phyloP scores from a whole-genome alignment of 2,329 filamentous ascomycete genomes.

The Clathrospora elynae region DNA sequence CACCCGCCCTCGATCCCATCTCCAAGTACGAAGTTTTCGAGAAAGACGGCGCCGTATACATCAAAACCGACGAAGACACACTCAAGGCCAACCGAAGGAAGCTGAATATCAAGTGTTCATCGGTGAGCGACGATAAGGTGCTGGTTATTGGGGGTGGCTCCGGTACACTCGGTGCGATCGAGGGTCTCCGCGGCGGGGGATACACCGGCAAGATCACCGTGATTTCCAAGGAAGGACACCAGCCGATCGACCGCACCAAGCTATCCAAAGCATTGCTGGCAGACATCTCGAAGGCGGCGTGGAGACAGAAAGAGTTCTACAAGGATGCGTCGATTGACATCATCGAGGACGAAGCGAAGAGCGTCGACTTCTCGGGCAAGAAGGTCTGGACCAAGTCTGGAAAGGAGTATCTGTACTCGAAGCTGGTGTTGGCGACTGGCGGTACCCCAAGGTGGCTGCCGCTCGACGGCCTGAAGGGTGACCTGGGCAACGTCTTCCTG shows the following conservation, averaged over 20 bases:
- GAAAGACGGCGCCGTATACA: constrained; percentile 81
- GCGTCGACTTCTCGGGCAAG: constrained; percentile 76
- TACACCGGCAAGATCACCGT: constrained; percentile 81
- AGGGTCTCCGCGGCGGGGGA: constrained; percentile 80
- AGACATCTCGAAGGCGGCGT: constrained; percentile 77
- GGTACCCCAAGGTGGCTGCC: constrained; percentile 77
- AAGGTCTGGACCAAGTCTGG: constrained; percentile 76
- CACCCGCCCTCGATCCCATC: constrained; percentile 85
- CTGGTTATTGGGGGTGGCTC: constrained; percentile 80
- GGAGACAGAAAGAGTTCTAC: constrained; percentile 79
- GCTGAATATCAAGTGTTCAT: constrained; percentile 73
- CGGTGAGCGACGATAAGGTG: constrained; percentile 65
- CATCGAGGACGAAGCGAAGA: constrained; percentile 66
- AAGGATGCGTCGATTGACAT: constrained; percentile 64
- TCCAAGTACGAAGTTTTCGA: constrained; percentile 80
- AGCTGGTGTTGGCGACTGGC: constrained; percentile 88
- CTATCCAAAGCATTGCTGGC: constrained; percentile 90
- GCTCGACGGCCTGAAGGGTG: constrained; percentile 78
- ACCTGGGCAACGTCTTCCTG: constrained; percentile 83
- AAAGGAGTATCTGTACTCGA: constrained; percentile 75
- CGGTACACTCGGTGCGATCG: constrained; percentile 78
- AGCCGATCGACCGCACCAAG: constrained; percentile 92
- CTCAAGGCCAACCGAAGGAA: constrained; percentile 78
- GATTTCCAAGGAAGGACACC: constrained; percentile 81
- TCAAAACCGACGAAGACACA: constrained; percentile 76